These are phyloP conservation scores for Daedaleopsis sinensis DNA, from an alignment of 768 basidiomycete species.

Conservation along the genomic window DNA sequence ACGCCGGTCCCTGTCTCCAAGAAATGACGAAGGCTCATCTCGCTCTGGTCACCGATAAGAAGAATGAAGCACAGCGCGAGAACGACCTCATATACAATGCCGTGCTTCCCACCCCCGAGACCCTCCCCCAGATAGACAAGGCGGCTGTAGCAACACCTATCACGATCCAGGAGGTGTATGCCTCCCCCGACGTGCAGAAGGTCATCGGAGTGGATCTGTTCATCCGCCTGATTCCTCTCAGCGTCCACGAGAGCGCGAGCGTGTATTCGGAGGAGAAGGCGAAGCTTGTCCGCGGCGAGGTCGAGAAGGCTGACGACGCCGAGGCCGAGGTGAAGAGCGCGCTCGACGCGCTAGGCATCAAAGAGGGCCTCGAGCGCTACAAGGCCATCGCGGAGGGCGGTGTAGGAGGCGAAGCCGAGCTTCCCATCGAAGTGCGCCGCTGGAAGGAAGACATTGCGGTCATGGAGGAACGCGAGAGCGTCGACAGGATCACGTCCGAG, in stretches of 20 bases:
- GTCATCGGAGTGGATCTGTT: constrained; percentile 94
- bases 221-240: constrained; percentile 81
- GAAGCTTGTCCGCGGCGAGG: constrained; percentile 86
- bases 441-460: constrained; percentile 75
- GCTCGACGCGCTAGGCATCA: constrained; percentile 81
- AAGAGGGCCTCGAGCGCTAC: constrained; percentile 68
- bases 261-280: constrained; percentile 99
- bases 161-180: constrained; percentile 93
- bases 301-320: constrained; percentile 82
- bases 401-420: constrained; percentile 62
- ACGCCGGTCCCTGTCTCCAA: constrained; percentile 76
- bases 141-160: constrained; percentile 80
- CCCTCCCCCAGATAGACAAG: constrained; percentile 83
- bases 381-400: constrained; percentile 71
- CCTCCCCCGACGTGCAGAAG: constrained; percentile 88
- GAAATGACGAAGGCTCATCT: constrained; percentile 87
- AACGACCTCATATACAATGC: constrained; percentile 99
- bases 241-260: constrained; percentile 93
- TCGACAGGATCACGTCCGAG: constrained; percentile 64
- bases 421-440: constrained; percentile 69
- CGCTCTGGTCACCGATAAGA: constrained; percentile 74
- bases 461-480: constrained; percentile 68
- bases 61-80: constrained; percentile 77
- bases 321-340: constrained; percentile 81
- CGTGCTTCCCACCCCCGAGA: constrained; percentile 75